Conservation (phyloP, 2,329 filamentous ascomycete species). For the Aspergillus tubingensis region DNA sequence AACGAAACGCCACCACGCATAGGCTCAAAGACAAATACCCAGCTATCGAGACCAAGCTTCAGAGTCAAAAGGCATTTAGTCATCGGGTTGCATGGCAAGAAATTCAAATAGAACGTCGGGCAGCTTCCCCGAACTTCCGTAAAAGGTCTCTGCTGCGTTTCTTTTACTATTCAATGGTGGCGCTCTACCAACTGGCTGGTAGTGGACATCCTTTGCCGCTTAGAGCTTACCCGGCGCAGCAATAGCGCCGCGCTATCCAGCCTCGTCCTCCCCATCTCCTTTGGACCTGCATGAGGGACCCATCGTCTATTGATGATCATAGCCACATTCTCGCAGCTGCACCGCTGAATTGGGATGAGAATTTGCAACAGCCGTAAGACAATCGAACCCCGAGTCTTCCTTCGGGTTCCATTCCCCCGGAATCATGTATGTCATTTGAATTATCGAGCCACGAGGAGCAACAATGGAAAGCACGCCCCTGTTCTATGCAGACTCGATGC, state of each 20-base stretch:
- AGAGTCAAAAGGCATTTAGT: not conserved
- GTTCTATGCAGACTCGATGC: not conserved
- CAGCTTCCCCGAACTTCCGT: not conserved
- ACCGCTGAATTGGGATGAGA: not conserved
- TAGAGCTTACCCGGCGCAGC: slow-evolving; percentile 1
- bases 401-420: not conserved
- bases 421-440: slow-evolving; percentile 2
- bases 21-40: not conserved
- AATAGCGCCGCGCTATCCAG: slow-evolving; percentile 8
- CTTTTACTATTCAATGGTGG: slow-evolving; percentile 3
- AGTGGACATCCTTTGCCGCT: slow-evolving; percentile 9
- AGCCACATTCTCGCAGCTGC: not conserved
- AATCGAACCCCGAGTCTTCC: not conserved
- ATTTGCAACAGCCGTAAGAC: not conserved
- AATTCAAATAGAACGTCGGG: not conserved
- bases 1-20: not conserved
- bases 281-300: slow-evolving; percentile 8
- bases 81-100: not conserved
- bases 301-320: slow-evolving; percentile 6
- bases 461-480: not conserved
- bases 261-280: not conserved
- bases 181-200: slow-evolving; percentile 4
- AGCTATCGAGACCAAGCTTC: not conserved
- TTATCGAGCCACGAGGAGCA: not conserved
- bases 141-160: not conserved